Conservation (phyloP, 1,139 yeast species). For the Protomyces inouyei region DNA sequence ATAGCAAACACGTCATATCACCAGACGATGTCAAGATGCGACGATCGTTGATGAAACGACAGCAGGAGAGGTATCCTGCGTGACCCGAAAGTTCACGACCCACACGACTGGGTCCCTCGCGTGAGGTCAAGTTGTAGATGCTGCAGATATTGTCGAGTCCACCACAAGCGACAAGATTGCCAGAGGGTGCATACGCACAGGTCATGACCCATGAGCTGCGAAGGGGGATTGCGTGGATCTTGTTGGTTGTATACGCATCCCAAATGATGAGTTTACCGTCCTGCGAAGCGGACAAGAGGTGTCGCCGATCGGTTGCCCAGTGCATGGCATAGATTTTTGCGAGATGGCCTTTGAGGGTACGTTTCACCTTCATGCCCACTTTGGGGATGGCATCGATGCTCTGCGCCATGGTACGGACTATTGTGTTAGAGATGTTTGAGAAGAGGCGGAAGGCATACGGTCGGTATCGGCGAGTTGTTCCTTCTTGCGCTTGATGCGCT, state of each 20-base stretch:
- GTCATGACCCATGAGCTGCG: conserved; percentile 70
- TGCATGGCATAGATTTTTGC: conserved; percentile 65
- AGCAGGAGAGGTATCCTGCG: conserved; percentile 72
- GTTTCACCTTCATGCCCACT: conserved; percentile 32
- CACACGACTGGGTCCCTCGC: conserved; percentile 31
- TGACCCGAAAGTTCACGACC: conserved; percentile 50
- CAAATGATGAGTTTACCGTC: conserved; percentile 83
- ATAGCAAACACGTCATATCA: conserved; percentile 70
- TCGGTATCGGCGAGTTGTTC: conserved; percentile 33
- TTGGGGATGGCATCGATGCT: conserved; percentile 31
- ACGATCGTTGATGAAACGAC: conserved; percentile 57
- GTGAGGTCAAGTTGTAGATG: conserved; percentile 49
- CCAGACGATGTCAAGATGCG: conserved; percentile 71
- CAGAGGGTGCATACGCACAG: conserved; percentile 67
- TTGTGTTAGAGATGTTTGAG: background rate
- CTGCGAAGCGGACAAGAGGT: conserved; percentile 69
- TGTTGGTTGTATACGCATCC: conserved; percentile 72
- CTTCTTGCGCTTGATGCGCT: conserved; percentile 32
- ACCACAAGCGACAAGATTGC: conserved; percentile 65
- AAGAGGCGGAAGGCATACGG: conserved; percentile 24
- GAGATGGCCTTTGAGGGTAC: conserved; percentile 56
- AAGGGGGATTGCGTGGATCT: conserved; percentile 57
- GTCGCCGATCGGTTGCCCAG: conserved; percentile 61
- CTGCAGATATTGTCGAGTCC: conserved; percentile 80
- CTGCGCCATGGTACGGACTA: conserved; percentile 28